Conservation (phyloP, 129 eudicot genomes). For the Pseudognaphalium luteoalbum region DNA sequence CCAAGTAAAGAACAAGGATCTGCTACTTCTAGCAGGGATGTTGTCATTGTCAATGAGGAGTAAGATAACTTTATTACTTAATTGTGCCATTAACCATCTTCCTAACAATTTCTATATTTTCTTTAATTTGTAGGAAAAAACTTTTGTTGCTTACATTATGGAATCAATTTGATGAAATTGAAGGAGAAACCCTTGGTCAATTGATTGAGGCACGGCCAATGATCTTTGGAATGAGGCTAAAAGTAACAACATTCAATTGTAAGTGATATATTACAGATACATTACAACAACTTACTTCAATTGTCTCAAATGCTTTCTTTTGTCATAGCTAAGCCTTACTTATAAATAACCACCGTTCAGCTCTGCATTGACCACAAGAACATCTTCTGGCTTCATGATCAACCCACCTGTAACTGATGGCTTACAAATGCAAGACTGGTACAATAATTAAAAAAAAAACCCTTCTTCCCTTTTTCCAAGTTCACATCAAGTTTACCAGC, state of each 20-base stretch:
- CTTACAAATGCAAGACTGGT: background rate
- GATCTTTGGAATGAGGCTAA: background rate
- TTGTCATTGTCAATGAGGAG: background rate
- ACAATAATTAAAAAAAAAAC: background rate
- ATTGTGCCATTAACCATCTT: no score
- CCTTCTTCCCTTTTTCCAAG: no score
- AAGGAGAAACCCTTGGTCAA: background rate
- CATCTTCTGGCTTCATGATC: background rate
- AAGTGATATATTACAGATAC: background rate
- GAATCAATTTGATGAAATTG: conserved; percentile 5
- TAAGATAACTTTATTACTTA: background rate
- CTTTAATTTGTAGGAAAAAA: background rate
- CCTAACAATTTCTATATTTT: background rate
- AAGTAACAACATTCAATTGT: background rate
- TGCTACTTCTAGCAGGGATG: background rate
- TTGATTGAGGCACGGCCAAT: background rate
- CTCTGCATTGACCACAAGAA: background rate
- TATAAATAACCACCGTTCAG: background rate
- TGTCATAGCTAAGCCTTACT: no score
- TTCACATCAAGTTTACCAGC: no score
- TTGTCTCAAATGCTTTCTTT: background rate
- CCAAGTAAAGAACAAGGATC: background rate
- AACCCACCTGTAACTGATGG: background rate
- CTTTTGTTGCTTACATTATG: background rate
- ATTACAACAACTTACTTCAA: background rate